Percentiles rank a stretch among this genome's conserved stretches.
These are phyloP conservation scores for Mrakia blollopis DNA, from an alignment of 768 basidiomycete genomes.

Conservation along the genomic window DNA sequence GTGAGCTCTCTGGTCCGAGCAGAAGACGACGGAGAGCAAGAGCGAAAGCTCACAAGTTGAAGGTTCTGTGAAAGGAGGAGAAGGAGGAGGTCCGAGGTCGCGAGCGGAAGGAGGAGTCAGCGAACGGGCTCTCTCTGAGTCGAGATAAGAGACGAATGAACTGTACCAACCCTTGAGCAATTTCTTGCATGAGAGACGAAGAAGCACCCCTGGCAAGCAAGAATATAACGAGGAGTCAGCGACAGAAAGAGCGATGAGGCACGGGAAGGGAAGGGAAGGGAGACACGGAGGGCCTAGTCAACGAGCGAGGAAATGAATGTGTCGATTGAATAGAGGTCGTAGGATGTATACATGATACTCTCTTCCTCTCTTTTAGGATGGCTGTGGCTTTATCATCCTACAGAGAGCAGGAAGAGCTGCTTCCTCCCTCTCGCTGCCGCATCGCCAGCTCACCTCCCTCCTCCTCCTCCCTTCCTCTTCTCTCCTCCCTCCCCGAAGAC, in stretches of 20 bases:
- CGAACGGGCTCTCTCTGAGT: too few species aligned
- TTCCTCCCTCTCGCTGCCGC: too few species aligned
- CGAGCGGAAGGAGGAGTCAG: constrained; percentile 5
- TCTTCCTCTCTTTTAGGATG: background rate
- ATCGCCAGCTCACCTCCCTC: constrained; percentile 8
- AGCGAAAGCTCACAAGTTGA: constrained; percentile 66
- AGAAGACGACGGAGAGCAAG: too few species aligned
- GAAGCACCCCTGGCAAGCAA: constrained; percentile 79
- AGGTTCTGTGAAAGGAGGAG: constrained; percentile 64
- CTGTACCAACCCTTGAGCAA: constrained; percentile 79
- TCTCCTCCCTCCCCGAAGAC: too few species aligned
- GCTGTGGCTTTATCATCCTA: background rate
- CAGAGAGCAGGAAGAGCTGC: background rate
- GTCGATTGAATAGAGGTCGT: background rate
- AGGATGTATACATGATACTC: background rate
- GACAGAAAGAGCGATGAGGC: background rate
- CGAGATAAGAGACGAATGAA: too few species aligned
- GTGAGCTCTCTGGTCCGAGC: background rate
- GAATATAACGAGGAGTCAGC: background rate
- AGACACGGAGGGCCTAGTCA: background rate
- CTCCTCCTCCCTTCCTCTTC: background rate
- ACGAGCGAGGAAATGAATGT: background rate
- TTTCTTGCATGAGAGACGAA: constrained; percentile 96
- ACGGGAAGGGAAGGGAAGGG: constrained; percentile 6
- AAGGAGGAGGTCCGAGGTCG: background rate